Evolutionary conservation across 805 yeast species (phyloP), one percentile per base, ranked within the genome.

Genomic region (Huiozyma sinensis): DNA sequence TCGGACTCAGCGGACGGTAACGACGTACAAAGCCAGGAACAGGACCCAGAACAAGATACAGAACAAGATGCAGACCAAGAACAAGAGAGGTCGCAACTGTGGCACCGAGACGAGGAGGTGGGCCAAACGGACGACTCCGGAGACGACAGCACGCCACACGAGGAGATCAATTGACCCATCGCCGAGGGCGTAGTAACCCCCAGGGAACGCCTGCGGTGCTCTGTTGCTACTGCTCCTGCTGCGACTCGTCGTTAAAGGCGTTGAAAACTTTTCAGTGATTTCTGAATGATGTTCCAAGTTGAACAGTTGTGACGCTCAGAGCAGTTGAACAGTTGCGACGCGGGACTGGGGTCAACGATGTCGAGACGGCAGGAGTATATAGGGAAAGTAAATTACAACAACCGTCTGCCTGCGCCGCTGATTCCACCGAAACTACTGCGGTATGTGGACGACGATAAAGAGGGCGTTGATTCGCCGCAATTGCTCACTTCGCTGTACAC

Each of bases 381-480:
- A 44, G 94, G 95, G 39, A 81, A 83, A 53, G 76, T 83, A 43
- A 75, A 95, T 57, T 90, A 88, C 63, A 77, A 77, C 47, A 92
- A 92, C 61, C 83, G 78, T 55, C 70, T 92, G 27, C 98, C 98
- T 6, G 89, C 96, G 2, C 97, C 97, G 7, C 83, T 90, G 27
- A 72, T 92, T 48, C 87, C 95, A 39, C 97, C 98, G 30, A 86
- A 83, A 60, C 72, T 89, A 45, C 63, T 92, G 43, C 75, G 79
- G 41, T 75, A 79, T 51, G 60, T 65, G 33, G 55, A 46, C 5
- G 52, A 50, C 46, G 67, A 63, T 29, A 53, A 70, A 55, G 73
- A 74, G 42, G 58, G 66, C 12, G 67, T 72, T 34, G 71, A 72
- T 32, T 69, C 81, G 1, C 64, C 83, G 3, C 66, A 71, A 43